These are phyloP conservation scores for Colletotrichum sp. DNA, from an alignment of 2,329 filamentous ascomycete species.

Conservation along the genomic window DNA sequence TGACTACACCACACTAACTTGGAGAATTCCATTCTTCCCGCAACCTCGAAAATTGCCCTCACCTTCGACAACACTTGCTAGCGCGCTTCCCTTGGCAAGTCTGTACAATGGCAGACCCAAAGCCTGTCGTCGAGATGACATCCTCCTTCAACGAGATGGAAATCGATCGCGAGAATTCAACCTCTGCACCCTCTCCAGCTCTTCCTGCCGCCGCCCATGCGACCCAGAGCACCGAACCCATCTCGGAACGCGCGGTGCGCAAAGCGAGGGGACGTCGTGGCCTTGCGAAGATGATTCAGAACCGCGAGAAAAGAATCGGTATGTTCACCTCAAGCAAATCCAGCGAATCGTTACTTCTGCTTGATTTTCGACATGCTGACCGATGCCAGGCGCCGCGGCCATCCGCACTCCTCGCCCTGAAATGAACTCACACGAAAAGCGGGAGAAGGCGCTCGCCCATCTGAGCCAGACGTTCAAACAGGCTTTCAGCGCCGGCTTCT, in stretches of 20 bases:
- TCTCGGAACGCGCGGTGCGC: neutral
- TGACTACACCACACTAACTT: neutral
- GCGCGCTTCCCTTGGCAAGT: neutral
- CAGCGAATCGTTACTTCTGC: fast-evolving
- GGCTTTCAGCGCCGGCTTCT: neutral
- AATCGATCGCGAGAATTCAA: neutral
- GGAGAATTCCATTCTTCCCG: neutral
- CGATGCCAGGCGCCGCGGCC: neutral
- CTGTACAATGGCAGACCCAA: neutral
- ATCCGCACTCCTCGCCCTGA: neutral
- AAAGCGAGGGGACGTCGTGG: neutral
- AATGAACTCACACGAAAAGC: neutral
- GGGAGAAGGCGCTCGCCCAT: neutral
- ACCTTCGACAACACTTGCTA: neutral
- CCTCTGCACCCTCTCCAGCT: neutral
- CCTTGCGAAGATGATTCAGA: neutral
- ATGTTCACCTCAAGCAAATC: neutral
- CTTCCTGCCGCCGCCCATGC: neutral
- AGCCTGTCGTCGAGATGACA: neutral
- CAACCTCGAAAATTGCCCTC: neutral
- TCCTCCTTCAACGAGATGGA: neutral
- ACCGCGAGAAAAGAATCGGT: neutral
- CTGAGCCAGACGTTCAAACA: neutral
- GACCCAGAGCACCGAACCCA: neutral
- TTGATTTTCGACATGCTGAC: fast-evolving